Conservation (phyloP, 345 rosid species). For the Camelina laxa region DNA sequence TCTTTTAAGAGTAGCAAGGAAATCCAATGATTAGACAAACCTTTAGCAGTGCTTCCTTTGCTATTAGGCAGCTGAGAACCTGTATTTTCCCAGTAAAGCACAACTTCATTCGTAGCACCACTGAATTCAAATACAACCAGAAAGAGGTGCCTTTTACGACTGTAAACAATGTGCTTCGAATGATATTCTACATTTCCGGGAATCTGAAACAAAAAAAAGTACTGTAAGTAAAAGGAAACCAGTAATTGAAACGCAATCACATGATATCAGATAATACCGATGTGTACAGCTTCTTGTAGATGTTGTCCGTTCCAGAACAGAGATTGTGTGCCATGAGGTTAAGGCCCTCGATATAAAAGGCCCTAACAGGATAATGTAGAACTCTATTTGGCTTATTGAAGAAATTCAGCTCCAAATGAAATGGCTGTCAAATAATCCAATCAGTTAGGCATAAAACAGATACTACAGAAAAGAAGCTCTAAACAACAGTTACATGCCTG, state of each 20-base stretch:
- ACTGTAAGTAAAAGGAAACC: slow-evolving; percentile 15
- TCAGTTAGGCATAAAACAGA: slow-evolving; percentile 43
- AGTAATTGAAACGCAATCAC: slow-evolving; percentile 3
- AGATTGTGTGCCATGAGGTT: slow-evolving; percentile 91
- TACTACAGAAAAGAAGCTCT: slow-evolving; percentile 28
- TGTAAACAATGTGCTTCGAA: slow-evolving; percentile 72
- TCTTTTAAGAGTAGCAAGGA: slow-evolving; percentile 23
- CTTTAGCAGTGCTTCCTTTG: slow-evolving; percentile 83
- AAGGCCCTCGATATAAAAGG: slow-evolving; percentile 83
- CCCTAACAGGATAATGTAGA: slow-evolving; percentile 94
- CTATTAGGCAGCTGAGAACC: slow-evolving; percentile 65
- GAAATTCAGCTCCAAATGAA: slow-evolving; percentile 97
- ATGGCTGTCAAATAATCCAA: slow-evolving; percentile 68
- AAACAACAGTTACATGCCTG: slow-evolving; percentile 56
- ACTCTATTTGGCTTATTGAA: slow-evolving; percentile 91
- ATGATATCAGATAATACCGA: slow-evolving; percentile 56
- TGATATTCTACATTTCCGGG: slow-evolving; percentile 81
- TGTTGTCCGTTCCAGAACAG: slow-evolving; percentile 75
- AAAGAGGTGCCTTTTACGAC: slow-evolving; percentile 78
- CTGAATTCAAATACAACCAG: slow-evolving; percentile 85
- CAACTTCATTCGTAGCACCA: slow-evolving; percentile 82
- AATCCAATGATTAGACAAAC: slow-evolving; percentile 48
- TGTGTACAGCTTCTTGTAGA: slow-evolving; percentile 87
- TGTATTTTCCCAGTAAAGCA: slow-evolving; percentile 91
- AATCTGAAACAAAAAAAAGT: slow-evolving; percentile 60